These are phyloP conservation scores for Amanita pseudoporphyria DNA, from an alignment of 768 basidiomycete genomes.

Conservation along the genomic window DNA sequence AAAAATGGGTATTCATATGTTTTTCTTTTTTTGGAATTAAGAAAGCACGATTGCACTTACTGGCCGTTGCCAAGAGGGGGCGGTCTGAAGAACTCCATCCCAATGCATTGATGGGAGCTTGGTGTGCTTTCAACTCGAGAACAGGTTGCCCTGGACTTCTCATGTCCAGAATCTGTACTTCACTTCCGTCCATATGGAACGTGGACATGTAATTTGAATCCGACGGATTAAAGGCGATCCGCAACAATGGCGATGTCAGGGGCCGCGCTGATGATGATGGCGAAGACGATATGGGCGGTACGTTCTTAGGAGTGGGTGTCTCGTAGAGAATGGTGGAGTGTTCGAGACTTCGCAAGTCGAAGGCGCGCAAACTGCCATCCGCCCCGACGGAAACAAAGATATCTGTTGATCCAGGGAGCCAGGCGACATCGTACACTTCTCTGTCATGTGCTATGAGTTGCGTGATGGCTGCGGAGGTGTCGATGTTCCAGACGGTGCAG, in stretches of 20 bases:
- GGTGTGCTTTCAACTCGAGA: conserved; percentile 81
- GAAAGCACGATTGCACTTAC: conserved; percentile 31
- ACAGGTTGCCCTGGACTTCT: conserved; percentile 93
- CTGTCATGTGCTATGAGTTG: conserved; percentile 97
- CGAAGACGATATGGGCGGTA: conserved; percentile 47
- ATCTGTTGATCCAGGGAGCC: conserved; percentile 92
- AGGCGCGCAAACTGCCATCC: conserved; percentile 92
- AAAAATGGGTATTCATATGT: neutral
- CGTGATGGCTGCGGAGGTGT: conserved; percentile 86
- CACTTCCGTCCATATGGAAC: conserved; percentile 87
- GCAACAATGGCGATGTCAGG: conserved; percentile 70
- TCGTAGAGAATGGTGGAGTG: conserved; percentile 99
- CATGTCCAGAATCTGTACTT: conserved; percentile 94
- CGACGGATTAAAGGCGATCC: conserved; percentile 86
- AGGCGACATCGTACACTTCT: conserved; percentile 96
- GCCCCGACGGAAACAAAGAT: conserved; percentile 98
- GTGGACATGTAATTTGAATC: conserved; percentile 96
- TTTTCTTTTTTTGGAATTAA: neutral
- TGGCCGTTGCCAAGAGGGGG: conserved; percentile 80
- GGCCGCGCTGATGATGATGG: conserved; percentile 55
- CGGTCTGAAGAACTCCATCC: conserved; percentile 86
- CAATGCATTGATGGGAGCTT: conserved; percentile 73
- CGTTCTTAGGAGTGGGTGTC: conserved; percentile 71
- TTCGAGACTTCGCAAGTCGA: conserved; percentile 92
- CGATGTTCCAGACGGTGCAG: conserved; percentile 98